Base-by-base conservation (phyloP, 1,284 basidiomycete genomes). In the Cystobasidium slooffiae region DNA sequence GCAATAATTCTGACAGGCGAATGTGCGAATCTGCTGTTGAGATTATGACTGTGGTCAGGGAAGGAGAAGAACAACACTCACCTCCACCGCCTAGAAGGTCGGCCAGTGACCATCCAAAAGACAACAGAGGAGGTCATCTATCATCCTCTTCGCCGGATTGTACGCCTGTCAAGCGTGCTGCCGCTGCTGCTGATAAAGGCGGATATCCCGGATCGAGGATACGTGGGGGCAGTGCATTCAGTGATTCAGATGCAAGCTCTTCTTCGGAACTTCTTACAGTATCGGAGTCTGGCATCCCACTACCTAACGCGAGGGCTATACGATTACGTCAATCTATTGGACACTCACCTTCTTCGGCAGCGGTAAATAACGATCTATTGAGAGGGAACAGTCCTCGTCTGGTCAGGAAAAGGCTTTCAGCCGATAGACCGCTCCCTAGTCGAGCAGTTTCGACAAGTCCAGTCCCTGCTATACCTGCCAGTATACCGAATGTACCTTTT, bases 1-100 rank as follows among this genome's bases (percentile, higher is more conserved):
- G 68, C 8, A 52, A 43, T 24, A 58, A 68, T 43, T 41, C 59
- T 0, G 75, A 78, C 41, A 63, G 74, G 0, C 49, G 77, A 0
- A 72, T 75, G 49, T 67, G 75, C 24, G 78, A 79, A 63, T 76
- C 75, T 2, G 76, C 79, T 6, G 72, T 80, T 44, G 78, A 79
- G 51, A 77, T 78, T 10, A 70, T 79, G 6, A 59, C 70, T 14
- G 56, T 76, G 31, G 75, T 79, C 22, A 75, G 76, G 24, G 79
- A 80, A 47, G 76, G 76, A 51, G 76, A 78, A 22, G 64, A 68
- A 39, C 31, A 31, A 31, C 31, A 31, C 31, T 46, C 51, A 12
- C 62, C 70, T 31, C 20, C 12, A n/a, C 43, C 18, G 18, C 14
- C 62, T n/a, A 14, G 62, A 41, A 24, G 70, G 18, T 47, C 70